These are phyloP conservation scores for Gracilaria caudata DNA, from an alignment of 23 red algal genomes.

Conservation along the genomic window DNA sequence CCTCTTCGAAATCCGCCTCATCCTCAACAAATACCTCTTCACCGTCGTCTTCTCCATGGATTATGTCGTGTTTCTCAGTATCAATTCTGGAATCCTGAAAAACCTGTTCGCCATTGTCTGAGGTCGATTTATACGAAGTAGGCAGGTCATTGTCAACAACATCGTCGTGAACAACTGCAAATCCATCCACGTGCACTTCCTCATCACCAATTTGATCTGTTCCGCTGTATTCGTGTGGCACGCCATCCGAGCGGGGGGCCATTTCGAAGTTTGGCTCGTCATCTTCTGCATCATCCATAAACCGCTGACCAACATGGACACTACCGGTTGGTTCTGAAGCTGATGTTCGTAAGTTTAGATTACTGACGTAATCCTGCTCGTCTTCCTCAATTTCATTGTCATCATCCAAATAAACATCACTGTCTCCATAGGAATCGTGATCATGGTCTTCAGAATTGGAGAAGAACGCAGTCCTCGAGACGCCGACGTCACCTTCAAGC, in stretches of 20 bases:
- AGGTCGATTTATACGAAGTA: neutral
- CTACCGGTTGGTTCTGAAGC: neutral
- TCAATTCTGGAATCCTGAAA: neutral
- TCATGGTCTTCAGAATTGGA: neutral
- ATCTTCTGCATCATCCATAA: neutral
- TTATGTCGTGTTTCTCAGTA: neutral
- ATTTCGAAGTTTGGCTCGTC: neutral
- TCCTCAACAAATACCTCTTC: neutral
- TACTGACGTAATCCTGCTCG: neutral
- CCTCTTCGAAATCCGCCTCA: neutral
- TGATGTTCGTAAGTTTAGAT: neutral
- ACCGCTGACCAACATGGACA: neutral
- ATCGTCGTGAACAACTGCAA: neutral
- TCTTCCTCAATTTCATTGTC: neutral
- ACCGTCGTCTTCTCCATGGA: neutral
- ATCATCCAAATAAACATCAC: conserved; percentile 7
- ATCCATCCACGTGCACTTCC: conserved; percentile 7
- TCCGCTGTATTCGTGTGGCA: neutral
- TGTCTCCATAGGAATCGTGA: neutral
- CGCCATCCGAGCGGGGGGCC: neutral
- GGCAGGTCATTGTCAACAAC: neutral
- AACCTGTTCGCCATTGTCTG: neutral
- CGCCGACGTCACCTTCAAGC: neutral
- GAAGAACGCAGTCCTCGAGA: neutral
- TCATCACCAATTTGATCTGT: neutral